Evolutionary conservation across 2,329 filamentous ascomycete species (phyloP), one percentile per base, ranked within the genome.

Genomic region (Sporothrix pallida): DNA sequence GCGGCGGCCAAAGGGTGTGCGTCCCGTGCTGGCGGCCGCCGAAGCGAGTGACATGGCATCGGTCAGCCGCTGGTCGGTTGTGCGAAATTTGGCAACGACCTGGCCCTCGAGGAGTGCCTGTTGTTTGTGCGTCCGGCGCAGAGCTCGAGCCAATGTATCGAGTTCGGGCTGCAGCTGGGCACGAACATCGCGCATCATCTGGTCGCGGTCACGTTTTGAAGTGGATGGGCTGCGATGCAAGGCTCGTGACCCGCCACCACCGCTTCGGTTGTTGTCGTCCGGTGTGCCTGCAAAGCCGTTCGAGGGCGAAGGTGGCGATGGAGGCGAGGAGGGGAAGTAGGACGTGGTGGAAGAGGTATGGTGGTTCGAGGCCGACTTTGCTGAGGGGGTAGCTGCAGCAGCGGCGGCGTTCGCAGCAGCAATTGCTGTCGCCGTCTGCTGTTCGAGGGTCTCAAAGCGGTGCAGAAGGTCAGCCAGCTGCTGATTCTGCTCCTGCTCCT

Each of bases 81-180:
- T 87, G 56, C 89, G 87, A 74, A 98, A 88, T 31, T 92, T 89
- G 9, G 90, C 88, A 76, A 97, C 94, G 2, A 91, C 93, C 79
- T 95, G 91, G 72, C 92, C 87, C 10, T 92, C 88, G 42, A 94
- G 87, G 8, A 95, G 85, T 0, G 91, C 91, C 4, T 92, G 90
- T 78, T 94, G 93, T 83, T 97, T 98, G 83, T 98, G 95, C 78
- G 97, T 97, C 50, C 94, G 90, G 23, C 95, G 89, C 62, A 98
- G 92, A 3, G 95, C 95, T 67, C 95, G 91, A 78, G 94, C 96
- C 46, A 98, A 84, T 0, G 94, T 93, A 78, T 98, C 95, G 6
- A 98, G 86, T 74, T 98, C 94, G 0, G 93, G 91, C 77, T 94
- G 92, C 12, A 95, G 85, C 42, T 85, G 84, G 74, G 88, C 89